Evolutionary conservation across 208 protist genomes (phyloP).

Genomic region (Trypanosoma lewisi): DNA sequence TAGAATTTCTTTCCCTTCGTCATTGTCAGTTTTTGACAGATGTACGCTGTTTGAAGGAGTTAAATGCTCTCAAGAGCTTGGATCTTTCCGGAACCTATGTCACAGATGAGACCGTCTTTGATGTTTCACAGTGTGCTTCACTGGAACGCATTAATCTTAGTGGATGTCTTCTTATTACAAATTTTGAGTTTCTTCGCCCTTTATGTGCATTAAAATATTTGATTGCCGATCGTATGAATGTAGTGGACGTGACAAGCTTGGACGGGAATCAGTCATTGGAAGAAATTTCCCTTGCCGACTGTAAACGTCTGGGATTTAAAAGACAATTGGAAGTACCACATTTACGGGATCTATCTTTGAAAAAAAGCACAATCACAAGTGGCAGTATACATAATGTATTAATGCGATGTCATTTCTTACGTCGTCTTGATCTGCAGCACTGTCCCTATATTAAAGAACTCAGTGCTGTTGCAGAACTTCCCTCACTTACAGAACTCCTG

Average conservation of each 20-base stretch:
- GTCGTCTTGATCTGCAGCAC: conserved; percentile 47
- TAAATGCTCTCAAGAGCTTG: conserved; percentile 44
- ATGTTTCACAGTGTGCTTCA: conserved; percentile 22
- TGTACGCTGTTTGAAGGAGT: conserved; percentile 22
- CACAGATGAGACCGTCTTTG: conserved; percentile 24
- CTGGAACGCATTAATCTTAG: conserved; percentile 24
- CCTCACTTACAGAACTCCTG: conserved; percentile 37
- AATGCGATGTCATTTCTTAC: conserved; percentile 14
- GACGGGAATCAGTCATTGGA: not conserved
- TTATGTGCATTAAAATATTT: conserved; percentile 12
- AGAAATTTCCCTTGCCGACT: conserved; percentile 18
- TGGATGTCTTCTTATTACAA: conserved; percentile 21
- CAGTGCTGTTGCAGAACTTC: conserved; percentile 26
- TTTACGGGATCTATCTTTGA: conserved; percentile 18
- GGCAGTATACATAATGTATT: conserved; percentile 9
- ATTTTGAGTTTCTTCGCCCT: conserved; percentile 22
- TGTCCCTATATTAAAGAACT: conserved; percentile 45
- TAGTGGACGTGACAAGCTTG: conserved; percentile 18
- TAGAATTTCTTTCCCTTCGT: conserved; percentile 48
- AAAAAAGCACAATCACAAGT: conserved; percentile 20
- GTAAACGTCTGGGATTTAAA: conserved; percentile 10
- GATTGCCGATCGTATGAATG: conserved; percentile 23
- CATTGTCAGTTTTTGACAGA: conserved; percentile 43
- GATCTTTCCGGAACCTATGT: conserved; percentile 43
- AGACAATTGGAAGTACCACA: conserved; percentile 4